A percentile compares a stretch with the other conserved stretches of the same genome.
Conservation (phyloP, 2,329 filamentous ascomycete species). For the Herpotrichia juniperi region DNA sequence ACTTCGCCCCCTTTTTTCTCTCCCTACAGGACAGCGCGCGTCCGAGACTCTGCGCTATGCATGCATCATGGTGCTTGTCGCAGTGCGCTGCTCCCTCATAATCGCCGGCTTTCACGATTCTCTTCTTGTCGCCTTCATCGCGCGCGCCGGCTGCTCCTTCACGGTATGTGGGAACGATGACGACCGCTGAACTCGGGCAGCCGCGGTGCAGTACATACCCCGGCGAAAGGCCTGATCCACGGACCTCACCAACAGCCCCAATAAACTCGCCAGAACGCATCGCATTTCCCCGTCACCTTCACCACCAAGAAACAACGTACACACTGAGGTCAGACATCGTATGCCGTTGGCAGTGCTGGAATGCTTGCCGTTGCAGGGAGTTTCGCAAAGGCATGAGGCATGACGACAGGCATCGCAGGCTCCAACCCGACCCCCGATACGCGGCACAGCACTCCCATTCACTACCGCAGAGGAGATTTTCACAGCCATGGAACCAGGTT, state of each 20-base stretch:
- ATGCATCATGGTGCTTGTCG: neutral
- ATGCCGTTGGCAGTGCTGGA: slow-evolving; percentile 26
- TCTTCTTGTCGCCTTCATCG: neutral
- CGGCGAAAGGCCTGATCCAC: neutral
- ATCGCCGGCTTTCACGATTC: neutral
- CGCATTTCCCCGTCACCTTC: neutral
- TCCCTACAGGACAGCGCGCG: neutral
- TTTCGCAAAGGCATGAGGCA: neutral
- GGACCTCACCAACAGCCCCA: neutral
- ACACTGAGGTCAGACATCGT: neutral
- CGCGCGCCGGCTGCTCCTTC: neutral
- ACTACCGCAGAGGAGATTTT: neutral
- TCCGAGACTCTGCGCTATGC: neutral
- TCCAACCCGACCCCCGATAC: neutral
- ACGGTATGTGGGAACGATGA: neutral
- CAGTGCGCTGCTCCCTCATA: neutral
- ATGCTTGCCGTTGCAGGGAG: slow-evolving; percentile 1
- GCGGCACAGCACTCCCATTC: slow-evolving; percentile 3
- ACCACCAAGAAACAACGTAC: neutral
- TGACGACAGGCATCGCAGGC: neutral
- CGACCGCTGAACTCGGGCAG: slow-evolving; percentile 6
- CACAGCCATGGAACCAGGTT: neutral
- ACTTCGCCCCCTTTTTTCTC: slow-evolving; percentile 2
- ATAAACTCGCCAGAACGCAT: no score
- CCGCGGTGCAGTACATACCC: neutral